These are phyloP conservation scores for Botrytis deweyae DNA, from an alignment of 2,329 filamentous ascomycete species.

Conservation along the genomic window DNA sequence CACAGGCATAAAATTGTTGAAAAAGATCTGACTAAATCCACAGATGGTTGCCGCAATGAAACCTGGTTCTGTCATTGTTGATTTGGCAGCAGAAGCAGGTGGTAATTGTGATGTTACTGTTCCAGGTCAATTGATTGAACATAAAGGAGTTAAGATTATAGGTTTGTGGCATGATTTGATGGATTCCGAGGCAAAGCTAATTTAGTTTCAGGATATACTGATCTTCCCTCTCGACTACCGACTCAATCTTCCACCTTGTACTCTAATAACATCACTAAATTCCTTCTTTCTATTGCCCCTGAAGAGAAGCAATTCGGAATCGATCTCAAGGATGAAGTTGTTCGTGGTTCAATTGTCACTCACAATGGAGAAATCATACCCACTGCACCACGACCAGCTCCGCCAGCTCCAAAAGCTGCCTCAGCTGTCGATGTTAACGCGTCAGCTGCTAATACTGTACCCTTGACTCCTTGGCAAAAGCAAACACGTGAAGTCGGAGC, in stretches of 20 bases:
- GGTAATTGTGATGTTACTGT: slow-evolving; percentile 84
- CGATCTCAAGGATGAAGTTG: slow-evolving; percentile 80
- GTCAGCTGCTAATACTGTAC: slow-evolving; percentile 52
- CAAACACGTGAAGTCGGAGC: slow-evolving; percentile 71
- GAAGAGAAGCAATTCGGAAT: slow-evolving; percentile 77
- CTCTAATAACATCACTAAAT: slow-evolving; percentile 91
- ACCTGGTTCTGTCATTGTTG: slow-evolving; percentile 83
- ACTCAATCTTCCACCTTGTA: slow-evolving; percentile 89
- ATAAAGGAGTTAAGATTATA: slow-evolving; percentile 81
- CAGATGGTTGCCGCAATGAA: slow-evolving; percentile 66
- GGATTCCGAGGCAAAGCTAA: not conserved
- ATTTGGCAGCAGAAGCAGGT: slow-evolving; percentile 82
- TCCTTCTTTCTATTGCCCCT: slow-evolving; percentile 77
- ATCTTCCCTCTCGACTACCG: slow-evolving; percentile 80
- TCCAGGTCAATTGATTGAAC: slow-evolving; percentile 66
- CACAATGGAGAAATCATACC: slow-evolving; percentile 74
- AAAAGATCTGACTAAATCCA: not conserved
- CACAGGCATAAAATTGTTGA: slow-evolving; percentile 44
- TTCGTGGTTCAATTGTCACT: slow-evolving; percentile 80
- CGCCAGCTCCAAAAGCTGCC: slow-evolving; percentile 51
- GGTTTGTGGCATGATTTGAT: slow-evolving; percentile 49
- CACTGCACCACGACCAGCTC: slow-evolving; percentile 67
- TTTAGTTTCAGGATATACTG: slow-evolving; percentile 65
- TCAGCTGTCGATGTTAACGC: slow-evolving; percentile 51
- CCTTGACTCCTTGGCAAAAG: slow-evolving; percentile 79